Conservation (phyloP, 1,284 basidiomycete species). For the Ustilago sp. region DNA sequence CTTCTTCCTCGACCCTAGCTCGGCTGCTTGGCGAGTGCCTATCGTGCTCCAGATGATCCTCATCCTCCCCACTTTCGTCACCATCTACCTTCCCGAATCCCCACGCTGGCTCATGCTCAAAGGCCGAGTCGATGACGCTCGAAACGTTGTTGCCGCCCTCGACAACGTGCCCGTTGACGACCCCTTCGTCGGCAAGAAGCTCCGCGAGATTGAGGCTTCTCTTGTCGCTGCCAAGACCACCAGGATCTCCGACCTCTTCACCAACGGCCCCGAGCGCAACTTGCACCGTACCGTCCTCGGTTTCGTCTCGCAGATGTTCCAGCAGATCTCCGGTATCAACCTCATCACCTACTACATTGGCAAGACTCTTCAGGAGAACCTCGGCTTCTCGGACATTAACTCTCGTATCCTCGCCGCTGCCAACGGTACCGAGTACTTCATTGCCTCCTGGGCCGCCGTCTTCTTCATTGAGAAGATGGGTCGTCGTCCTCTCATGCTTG, state of each 20-base stretch:
- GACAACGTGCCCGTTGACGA: constrained; percentile 59
- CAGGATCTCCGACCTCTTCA: constrained; percentile 58
- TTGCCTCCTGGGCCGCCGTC: constrained; percentile 66
- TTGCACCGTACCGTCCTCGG: constrained; percentile 65
- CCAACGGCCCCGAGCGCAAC: constrained; percentile 64
- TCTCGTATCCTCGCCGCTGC: constrained; percentile 65
- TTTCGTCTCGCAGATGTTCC: constrained; percentile 67
- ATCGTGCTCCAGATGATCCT: constrained; percentile 67
- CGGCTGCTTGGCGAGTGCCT: constrained; percentile 63
- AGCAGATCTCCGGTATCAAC: constrained; percentile 67
- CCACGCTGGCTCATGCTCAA: constrained; percentile 67
- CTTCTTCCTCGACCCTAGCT: constrained; percentile 55
- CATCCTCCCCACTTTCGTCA: constrained; percentile 66
- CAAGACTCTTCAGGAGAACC: constrained; percentile 62
- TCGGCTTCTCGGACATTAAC: constrained; percentile 57
- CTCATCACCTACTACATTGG: constrained; percentile 68
- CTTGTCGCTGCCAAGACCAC: constrained; percentile 44
- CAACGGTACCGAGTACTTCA: constrained; percentile 68
- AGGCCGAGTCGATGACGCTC: constrained; percentile 58
- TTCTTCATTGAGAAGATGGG: constrained; percentile 63
- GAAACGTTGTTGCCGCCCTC: constrained; percentile 59
- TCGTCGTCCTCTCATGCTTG: constrained; percentile 66
- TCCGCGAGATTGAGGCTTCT: constrained; percentile 59
- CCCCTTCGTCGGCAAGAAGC: constrained; percentile 51
- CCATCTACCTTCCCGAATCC: constrained; percentile 66